phyloP scores from a whole-genome alignment of 2,329 filamentous ascomycete species.

The Corniculantispora saksenae region DNA sequence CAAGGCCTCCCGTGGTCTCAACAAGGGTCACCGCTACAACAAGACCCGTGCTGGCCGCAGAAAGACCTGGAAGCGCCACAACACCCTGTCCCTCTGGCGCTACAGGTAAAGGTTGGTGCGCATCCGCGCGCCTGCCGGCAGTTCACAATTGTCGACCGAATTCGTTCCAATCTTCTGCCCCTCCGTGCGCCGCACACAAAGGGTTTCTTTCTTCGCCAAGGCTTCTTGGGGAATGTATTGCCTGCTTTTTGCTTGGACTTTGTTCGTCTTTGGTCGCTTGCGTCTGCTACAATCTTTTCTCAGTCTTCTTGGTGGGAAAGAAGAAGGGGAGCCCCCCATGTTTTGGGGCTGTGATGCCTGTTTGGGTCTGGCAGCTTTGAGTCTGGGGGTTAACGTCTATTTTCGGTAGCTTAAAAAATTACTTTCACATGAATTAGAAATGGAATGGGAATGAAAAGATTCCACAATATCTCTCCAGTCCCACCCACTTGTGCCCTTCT shows the following conservation, averaged over 20 bases:
- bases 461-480: not conserved
- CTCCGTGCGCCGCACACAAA: not conserved
- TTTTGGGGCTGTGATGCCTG: not conserved
- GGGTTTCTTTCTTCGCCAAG: slow-evolving; percentile 7
- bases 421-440: slow-evolving; percentile 17
- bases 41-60: slow-evolving; percentile 95
- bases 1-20: slow-evolving; percentile 99
- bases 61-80: slow-evolving; percentile 99
- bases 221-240: slow-evolving; percentile 16
- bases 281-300: slow-evolving; percentile 20
- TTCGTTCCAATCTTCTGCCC: slow-evolving; percentile 9
- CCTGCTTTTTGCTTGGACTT: slow-evolving; percentile 19
- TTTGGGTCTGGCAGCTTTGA: not conserved
- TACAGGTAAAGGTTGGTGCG: slow-evolving; percentile 69
- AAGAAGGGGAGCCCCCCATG: slow-evolving; percentile 13
- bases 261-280: slow-evolving; percentile 17
- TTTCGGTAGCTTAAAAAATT: slow-evolving; percentile 19
- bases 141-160: slow-evolving; percentile 14
- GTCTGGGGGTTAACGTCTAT: slow-evolving; percentile 16
- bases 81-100: slow-evolving; percentile 98
- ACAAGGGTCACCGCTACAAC: slow-evolving; percentile 99
- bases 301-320: slow-evolving; percentile 21
- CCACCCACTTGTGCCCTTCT: not conserved
- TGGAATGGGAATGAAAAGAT: slow-evolving; percentile 12
- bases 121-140: slow-evolving; percentile 13